Evolutionary conservation across 257 asterid genomes (phyloP), one percentile per base, ranked within the genome.

Genomic region (Gardenia jasminoides): DNA sequence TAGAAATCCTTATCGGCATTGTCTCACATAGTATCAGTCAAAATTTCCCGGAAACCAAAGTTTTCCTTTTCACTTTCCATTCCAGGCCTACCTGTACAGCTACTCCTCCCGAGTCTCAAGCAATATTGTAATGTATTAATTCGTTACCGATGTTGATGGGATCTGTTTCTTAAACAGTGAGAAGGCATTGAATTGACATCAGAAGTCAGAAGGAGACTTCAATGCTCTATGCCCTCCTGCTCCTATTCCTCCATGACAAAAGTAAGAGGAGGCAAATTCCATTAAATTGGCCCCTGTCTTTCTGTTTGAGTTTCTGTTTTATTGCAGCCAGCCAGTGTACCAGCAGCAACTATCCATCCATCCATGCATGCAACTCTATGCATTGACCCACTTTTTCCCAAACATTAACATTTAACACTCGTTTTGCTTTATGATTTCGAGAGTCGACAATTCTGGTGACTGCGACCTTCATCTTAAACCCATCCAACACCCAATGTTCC

Each of bases 61-160:
- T 28, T 12, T 71, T 71, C 44, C 56, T 69, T 9, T 28, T 70
- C 12, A 28, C 50, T 26, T 56, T 6, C 28, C 24, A 4, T 75
- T 39, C 7, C 20, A 56, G 56, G 78, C 52, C 70, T 56, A 56
- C 70, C 28, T 75, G 28, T n/a, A 61, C 71, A 75, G 44, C 70
- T 39, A 39, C 41, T 64, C 69, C 33, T 20, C 16, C 41, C 41
- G 4, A 2, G 41, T 36, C 41, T 36, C 41, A 36, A 36, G 41
- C 16, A n/a, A 62, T 13, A 26, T 64, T 65, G 36, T 26, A 16
- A 11, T 71, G 43, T 48, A 71, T n/a, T 28, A 71, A 56, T 66
- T 65, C 76, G 76, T 80, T 80, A 74, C 22, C 80, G 76, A 74
- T 80, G 76, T 76, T 76, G 78, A 76, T 70, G 84, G 80, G 80